Conservation (phyloP, 331 rosid genomes). For the Rosa hybrid region DNA sequence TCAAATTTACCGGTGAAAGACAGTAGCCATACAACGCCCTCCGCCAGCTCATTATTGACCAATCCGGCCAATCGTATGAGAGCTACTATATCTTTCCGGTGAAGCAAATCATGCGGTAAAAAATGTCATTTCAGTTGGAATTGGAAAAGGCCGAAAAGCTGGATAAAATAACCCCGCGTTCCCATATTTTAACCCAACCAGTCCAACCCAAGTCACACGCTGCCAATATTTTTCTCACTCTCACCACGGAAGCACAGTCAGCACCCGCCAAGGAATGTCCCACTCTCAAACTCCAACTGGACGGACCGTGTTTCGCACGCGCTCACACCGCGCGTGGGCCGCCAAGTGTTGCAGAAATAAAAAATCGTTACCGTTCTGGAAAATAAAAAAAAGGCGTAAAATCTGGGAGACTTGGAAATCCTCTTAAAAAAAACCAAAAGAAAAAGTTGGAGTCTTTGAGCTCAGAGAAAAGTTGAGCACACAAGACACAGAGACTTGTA, state of each 20-base stretch:
- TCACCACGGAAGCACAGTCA: not conserved
- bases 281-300: not conserved
- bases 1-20: no score
- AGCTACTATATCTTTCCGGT: no score
- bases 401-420: not conserved
- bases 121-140: no score
- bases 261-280: not conserved
- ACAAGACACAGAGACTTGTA: not conserved
- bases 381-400: not conserved
- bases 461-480: not conserved
- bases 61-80: no score
- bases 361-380: not conserved
- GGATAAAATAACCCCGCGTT: no score
- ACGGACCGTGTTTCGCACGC: not conserved
- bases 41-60: no score
- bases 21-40: no score
- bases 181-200: not conserved
- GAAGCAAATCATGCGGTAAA: no score
- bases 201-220: not conserved
- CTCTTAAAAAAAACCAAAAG: not conserved
- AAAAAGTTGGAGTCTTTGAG: not conserved
- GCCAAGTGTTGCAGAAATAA: not conserved
- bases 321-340: not conserved
- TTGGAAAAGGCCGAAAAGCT: no score
- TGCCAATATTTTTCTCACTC: not conserved